A percentile compares a stretch with the other conserved stretches of the same genome.
Evolutionary conservation across 106 monocot genomes (phyloP).

Genomic region (Allium sativum): DNA sequence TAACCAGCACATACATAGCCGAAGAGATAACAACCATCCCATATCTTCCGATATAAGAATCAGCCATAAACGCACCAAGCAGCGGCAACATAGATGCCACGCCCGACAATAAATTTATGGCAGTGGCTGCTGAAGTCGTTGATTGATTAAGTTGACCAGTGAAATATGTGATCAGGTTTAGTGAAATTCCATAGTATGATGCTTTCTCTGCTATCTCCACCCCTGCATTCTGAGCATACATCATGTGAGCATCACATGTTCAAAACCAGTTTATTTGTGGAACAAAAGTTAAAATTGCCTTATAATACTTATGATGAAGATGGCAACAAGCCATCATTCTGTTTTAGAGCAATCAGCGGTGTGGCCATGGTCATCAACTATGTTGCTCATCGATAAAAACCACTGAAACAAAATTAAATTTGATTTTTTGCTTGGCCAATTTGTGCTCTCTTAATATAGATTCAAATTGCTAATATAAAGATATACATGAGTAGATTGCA

Average conservation of each 20-base stretch:
- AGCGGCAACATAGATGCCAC: constrained; percentile 33
- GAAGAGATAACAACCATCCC: constrained; percentile 30
- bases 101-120: constrained; percentile 38
- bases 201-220: constrained; percentile 47
- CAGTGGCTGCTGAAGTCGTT: constrained; percentile 30
- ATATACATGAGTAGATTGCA: no score
- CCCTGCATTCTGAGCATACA: constrained; percentile 24
- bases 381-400: constrained; percentile 2
- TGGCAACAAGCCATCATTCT: constrained; percentile 28
- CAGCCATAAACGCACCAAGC: constrained; percentile 41
- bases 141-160: constrained; percentile 41
- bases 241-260: no score
- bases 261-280: no score
- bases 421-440: no score
- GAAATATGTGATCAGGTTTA: constrained; percentile 47
- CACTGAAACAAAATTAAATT: no score
- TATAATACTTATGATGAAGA: constrained; percentile 38
- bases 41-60: constrained; percentile 48
- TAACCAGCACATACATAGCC: constrained; percentile 34
- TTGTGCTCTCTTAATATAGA: no score
- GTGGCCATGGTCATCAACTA: constrained; percentile 24
- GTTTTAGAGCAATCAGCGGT: constrained; percentile 15
- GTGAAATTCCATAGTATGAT: constrained; percentile 36
- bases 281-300: no score
- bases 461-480: no score